Base-by-base conservation (phyloP, 192 early-diverging fungal genomes). In the Gaertneriomyces sp. region DNA sequence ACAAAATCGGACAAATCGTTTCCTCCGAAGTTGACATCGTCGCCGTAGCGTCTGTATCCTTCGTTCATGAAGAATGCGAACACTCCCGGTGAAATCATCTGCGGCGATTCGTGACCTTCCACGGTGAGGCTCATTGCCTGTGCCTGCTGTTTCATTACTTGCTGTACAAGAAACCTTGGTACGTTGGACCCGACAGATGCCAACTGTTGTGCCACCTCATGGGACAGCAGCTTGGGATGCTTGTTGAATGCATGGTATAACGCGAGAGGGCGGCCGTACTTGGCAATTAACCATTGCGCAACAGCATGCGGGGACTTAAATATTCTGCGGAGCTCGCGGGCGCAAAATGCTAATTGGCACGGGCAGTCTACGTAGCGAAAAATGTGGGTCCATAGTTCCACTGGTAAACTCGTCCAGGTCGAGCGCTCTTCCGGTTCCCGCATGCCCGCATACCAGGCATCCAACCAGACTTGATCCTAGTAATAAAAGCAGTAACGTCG, bases 331-430 rank as follows among this genome's bases (percentile, higher is more conserved):
- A 66, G 43, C 1, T 7, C 14, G 6, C 55, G 53, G 38, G 53
- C 57, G 14, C 53, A 57, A 5, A 60, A 42, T 5, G 42, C 25
- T 40, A 58, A 52, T 7, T 16, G 39, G 39, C n/a, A 12, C 1
- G 61, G 62, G 10, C 11, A 40, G 0, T 12, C 5, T 12, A 64
- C n/a, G 40, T 16, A 25, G 6, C 16, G 40, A 47, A 60, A 66
- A 1, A 60, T 61, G 5, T 7, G 41, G 16, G 70, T 56, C 53
- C 73, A 73, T 71, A 19, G 58, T 64, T 53, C 74, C 70, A 63
- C 59, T 61, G 44, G 79, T 66, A 68, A 69, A 14, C 40, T 41
- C 16, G 33, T 11, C 62, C 62, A 64, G 0, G 25, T 33, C 25
- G 25, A 33, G 25, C 25, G 25, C 25, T 33, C 25, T 33, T 33